Conservation (phyloP, 2,329 filamentous ascomycete species). For the Stagonosporopsis vannaccii region DNA sequence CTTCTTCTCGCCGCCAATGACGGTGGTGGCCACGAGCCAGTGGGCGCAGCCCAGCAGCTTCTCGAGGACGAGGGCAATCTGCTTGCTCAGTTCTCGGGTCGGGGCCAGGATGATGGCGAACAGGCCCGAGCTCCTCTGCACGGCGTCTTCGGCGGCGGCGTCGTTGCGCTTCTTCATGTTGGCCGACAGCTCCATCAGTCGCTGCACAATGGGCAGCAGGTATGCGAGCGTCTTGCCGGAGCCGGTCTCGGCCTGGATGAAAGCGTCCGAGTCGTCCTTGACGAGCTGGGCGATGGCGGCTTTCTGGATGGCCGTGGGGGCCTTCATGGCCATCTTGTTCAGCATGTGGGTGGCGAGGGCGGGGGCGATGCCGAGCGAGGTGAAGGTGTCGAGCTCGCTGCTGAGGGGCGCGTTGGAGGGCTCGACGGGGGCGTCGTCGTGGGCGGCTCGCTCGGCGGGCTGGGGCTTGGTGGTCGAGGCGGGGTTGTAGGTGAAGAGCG, state of each 20-base stretch:
- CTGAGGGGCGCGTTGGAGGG: slow-evolving; percentile 91
- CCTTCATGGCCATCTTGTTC: slow-evolving; percentile 85
- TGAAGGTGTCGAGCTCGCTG: slow-evolving; percentile 85
- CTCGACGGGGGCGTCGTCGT: slow-evolving; percentile 61
- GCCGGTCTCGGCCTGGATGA: slow-evolving; percentile 95
- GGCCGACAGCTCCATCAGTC: slow-evolving; percentile 77
- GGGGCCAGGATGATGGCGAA: slow-evolving; percentile 95
- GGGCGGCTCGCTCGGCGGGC: slow-evolving; percentile 28
- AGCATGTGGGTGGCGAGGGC: slow-evolving; percentile 82
- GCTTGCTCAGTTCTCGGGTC: slow-evolving; percentile 91
- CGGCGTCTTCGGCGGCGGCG: slow-evolving; percentile 46
- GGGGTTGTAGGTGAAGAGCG: slow-evolving; percentile 91
- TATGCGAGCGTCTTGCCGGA: slow-evolving; percentile 99
- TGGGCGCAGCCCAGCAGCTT: slow-evolving; percentile 86
- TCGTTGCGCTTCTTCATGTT: slow-evolving; percentile 53
- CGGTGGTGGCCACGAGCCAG: slow-evolving; percentile 92
- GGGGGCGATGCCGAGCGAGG: slow-evolving; percentile 80
- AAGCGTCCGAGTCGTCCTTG: slow-evolving; percentile 84
- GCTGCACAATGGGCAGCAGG: slow-evolving; percentile 87
- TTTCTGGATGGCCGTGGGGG: slow-evolving; percentile 93
- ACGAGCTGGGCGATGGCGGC: slow-evolving; percentile 83
- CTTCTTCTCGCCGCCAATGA: slow-evolving; percentile 75
- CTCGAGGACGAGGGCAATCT: slow-evolving; percentile 88
- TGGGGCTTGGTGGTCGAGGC: slow-evolving; percentile 67
- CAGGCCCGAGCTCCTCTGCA: slow-evolving; percentile 85